Conservation (phyloP, 495 filamentous ascomycete genomes). For the Diplogelasinospora grovesii region DNA sequence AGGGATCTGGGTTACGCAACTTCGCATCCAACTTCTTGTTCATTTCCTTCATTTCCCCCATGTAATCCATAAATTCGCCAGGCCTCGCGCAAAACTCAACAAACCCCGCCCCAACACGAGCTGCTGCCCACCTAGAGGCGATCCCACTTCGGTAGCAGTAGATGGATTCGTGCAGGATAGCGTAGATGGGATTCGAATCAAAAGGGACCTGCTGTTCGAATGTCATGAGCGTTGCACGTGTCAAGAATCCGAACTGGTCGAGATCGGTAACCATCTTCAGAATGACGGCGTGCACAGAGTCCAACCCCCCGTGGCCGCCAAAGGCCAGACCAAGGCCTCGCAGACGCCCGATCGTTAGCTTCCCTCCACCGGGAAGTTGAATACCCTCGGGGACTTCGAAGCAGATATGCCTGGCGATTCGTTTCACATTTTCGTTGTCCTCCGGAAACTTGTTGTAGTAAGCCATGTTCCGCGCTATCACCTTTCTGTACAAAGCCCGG, state of each 20-base stretch:
- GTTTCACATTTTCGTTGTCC: slow-evolving; percentile 65
- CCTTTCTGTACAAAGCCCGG: slow-evolving; percentile 56
- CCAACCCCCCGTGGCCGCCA: slow-evolving; percentile 69
- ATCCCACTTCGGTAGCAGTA: slow-evolving; percentile 57
- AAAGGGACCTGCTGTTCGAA: slow-evolving; percentile 61
- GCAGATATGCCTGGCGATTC: slow-evolving; percentile 55
- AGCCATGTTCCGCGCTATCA: slow-evolving; percentile 54
- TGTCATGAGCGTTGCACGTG: slow-evolving; percentile 56
- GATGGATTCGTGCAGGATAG: slow-evolving; percentile 75
- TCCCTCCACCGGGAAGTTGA: slow-evolving; percentile 58
- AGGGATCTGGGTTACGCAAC: slow-evolving; percentile 46
- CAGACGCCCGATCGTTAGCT: slow-evolving; percentile 62
- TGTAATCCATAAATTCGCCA: slow-evolving; percentile 16
- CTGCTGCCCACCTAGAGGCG: slow-evolving; percentile 44
- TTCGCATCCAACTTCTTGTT: too few species aligned
- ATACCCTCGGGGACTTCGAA: slow-evolving; percentile 41
- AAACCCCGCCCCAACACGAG: slow-evolving; percentile 32
- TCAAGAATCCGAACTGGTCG: slow-evolving; percentile 63
- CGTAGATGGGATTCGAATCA: slow-evolving; percentile 74
- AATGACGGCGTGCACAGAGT: slow-evolving; percentile 63
- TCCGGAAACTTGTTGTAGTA: slow-evolving; percentile 86
- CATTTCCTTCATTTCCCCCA: too few species aligned
- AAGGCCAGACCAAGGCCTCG: slow-evolving; percentile 69
- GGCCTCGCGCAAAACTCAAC: slow-evolving; percentile 41
- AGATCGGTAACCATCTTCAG: slow-evolving; percentile 63